Evolutionary conservation across 2,329 filamentous ascomycete genomes (phyloP).

Genomic region (Biscogniauxia marginata): DNA sequence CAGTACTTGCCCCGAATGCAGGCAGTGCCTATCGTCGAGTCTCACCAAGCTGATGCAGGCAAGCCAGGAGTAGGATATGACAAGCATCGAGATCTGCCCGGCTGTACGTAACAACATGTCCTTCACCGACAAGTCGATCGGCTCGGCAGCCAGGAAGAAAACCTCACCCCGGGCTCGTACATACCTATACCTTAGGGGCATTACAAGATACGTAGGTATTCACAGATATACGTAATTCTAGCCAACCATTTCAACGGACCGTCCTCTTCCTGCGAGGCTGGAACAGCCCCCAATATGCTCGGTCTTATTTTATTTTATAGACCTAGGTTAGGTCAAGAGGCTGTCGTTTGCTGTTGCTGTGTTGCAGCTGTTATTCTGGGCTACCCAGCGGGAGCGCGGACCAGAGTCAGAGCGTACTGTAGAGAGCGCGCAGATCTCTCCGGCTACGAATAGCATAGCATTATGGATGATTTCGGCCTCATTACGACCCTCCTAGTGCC

Average conservation of each 20-base stretch:
- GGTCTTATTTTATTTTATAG: background rate
- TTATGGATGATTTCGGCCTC: conserved; percentile 15
- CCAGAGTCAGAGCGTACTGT: conserved; percentile 5
- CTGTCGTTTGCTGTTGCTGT: background rate
- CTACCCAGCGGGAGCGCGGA: conserved; percentile 2
- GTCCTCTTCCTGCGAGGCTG: background rate
- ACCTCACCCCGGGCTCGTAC: background rate
- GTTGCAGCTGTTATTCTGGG: background rate
- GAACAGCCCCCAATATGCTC: background rate
- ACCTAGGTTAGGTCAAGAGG: background rate
- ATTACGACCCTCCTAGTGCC: conserved; percentile 7
- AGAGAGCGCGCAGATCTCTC: conserved; percentile 11
- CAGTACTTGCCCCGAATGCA: conserved; percentile 14
- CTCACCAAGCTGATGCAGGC: conserved; percentile 6
- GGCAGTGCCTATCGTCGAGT: conserved; percentile 10
- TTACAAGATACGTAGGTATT: background rate
- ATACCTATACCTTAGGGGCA: too few relatives aligned
- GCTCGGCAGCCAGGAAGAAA: background rate
- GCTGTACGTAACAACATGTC: background rate
- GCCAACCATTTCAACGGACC: background rate
- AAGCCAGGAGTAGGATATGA: conserved; percentile 1
- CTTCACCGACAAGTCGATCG: background rate
- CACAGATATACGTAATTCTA: background rate
- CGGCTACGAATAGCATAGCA: conserved; percentile 4
- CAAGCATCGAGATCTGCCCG: conserved; percentile 4